A percentile compares a stretch with the other conserved stretches of the same genome.
Evolutionary conservation across 306 rosid genomes (phyloP).

Genomic region (Cicer chorassanicum): DNA sequence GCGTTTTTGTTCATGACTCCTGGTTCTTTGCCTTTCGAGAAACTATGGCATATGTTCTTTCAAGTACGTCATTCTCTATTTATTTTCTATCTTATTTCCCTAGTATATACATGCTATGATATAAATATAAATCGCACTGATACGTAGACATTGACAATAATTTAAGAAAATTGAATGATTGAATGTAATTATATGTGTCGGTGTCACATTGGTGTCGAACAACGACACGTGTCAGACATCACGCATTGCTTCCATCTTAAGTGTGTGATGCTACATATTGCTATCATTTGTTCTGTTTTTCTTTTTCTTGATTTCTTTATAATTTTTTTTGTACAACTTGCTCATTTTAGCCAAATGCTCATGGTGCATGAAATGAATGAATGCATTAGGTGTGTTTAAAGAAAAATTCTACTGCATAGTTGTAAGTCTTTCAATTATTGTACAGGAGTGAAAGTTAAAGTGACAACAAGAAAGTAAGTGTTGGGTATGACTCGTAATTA

Average conservation of each 20-base stretch:
- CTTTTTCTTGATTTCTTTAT: too few species aligned
- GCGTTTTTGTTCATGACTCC: slow-evolving; percentile 94
- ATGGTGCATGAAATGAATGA: too few species aligned
- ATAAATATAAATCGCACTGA: background rate
- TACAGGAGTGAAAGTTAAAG: background rate
- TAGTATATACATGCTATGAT: background rate
- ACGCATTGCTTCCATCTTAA: background rate
- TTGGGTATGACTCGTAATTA: too few species aligned
- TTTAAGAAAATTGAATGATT: background rate
- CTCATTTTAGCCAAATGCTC: too few species aligned
- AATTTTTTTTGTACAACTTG: too few species aligned
- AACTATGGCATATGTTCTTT: slow-evolving; percentile 84
- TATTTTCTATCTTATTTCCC: background rate
- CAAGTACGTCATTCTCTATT: slow-evolving; percentile 53
- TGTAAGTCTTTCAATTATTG: background rate
- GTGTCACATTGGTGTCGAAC: background rate
- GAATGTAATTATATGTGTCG: background rate
- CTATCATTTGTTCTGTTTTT: too few species aligned
- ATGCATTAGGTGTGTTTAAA: too few species aligned
- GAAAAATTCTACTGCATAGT: background rate
- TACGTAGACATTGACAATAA: background rate
- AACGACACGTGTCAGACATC: background rate
- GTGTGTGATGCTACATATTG: too few species aligned
- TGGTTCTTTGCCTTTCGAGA: slow-evolving; percentile 83
- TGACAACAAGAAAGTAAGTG: background rate